Base-by-base conservation (phyloP, 1,284 basidiomycete species). In the Flammula alnicola region DNA sequence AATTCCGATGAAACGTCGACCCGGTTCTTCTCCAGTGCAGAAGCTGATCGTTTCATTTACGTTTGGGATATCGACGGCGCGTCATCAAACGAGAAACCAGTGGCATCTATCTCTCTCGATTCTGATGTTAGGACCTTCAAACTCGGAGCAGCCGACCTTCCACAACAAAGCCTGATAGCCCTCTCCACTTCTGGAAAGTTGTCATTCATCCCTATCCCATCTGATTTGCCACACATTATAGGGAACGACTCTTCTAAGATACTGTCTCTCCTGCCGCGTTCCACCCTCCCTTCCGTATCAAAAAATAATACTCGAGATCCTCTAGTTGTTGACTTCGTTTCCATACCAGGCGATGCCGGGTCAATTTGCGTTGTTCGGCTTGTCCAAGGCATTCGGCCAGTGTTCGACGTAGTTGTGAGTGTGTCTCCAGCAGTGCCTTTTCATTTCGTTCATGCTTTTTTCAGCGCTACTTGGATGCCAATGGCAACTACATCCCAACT, bases 41-140 rank as follows among this genome's bases (percentile, higher is more conserved):
- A 89, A 59, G 79, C 78, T 23, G 91, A 93, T 67, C 81, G 91
- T 16, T 83, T 88, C 36, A 72, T 91, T n/a, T 87, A 83, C 60
- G 60, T 86, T 40, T 84, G 88, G 89, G 57, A 80, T 52, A 68
- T 73, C 22, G 70, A 65, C 51, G 70, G 60, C 44, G 59, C 69
- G 45, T 70, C 72, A 48, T 53, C 67, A 38, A 72, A 82, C 65
- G 81, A 81, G 53, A 83, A 71, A 65, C 77, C 82, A 46, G 63
- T 79, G n/a, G 84, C 83, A n/a, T 81, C 81, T 2, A 73, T 83
- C 10, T 79, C 88, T 5, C 74, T 90, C 10, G 82, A 90, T 58
- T 83, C 88, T 2, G 82, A 85, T 44, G 84, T 81, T 4, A 80
- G 84, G 39, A 72, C 71, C 14, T 68, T 87, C 44, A 69, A 78